Evolutionary conservation across 225 moss, liverwort and hornwort species (phyloP).

Genomic region (Marchantia paleacea): DNA sequence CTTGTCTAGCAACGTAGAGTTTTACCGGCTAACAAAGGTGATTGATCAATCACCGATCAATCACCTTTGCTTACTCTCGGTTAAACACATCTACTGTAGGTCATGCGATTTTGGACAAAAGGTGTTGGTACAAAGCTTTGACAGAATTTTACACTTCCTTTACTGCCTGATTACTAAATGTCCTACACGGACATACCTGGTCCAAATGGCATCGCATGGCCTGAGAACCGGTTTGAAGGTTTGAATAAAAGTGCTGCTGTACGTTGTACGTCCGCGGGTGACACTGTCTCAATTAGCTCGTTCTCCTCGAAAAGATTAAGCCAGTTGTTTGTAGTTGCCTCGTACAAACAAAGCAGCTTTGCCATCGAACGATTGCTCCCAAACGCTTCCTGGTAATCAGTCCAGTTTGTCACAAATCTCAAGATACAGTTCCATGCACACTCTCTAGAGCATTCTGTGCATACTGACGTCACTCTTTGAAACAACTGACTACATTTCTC

Average conservation of each 20-base stretch:
- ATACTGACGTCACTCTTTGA: not conserved
- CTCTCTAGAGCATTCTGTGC: not conserved
- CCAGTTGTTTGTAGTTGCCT: conserved; percentile 36
- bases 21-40: too few species aligned
- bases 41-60: too few species aligned
- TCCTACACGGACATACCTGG: not conserved
- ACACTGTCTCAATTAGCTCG: conserved; percentile 29
- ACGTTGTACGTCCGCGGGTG: conserved; percentile 30
- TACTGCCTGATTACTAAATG: not conserved
- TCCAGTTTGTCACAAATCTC: not conserved
- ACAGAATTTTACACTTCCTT: too few species aligned
- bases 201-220: conserved; percentile 22
- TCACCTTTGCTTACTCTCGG: too few species aligned
- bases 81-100: too few species aligned
- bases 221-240: conserved; percentile 29
- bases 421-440: not conserved
- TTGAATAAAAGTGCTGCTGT: conserved; percentile 33
- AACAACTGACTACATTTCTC: too few species aligned
- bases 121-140: too few species aligned
- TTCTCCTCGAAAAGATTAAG: conserved; percentile 32
- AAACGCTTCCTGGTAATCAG: conserved; percentile 39
- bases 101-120: too few species aligned
- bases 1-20: too few species aligned
- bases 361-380: conserved; percentile 41
- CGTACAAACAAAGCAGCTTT: conserved; percentile 34